Percentiles rank a stretch among this genome's conserved stretches.
Evolutionary conservation across 1,284 basidiomycete genomes (phyloP).

Genomic region (Heterobasidion annosum): DNA sequence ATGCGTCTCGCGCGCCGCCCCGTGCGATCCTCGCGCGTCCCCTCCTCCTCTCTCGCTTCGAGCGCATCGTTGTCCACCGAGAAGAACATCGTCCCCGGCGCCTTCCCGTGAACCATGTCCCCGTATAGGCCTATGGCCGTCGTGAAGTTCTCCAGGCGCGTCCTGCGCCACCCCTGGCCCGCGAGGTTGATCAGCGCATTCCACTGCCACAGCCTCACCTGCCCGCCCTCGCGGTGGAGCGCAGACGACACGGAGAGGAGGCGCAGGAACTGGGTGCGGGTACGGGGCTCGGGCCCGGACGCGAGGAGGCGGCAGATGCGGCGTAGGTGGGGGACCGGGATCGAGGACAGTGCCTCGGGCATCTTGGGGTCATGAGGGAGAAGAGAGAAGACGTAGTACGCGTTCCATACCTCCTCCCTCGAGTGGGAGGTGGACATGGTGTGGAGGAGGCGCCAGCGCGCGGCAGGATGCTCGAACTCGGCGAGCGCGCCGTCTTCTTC

Average conservation of each 20-base stretch:
- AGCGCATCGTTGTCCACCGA: slow-evolving; percentile 1
- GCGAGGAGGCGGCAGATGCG: slow-evolving; percentile 49
- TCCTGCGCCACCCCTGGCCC: slow-evolving; percentile 57
- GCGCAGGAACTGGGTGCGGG: slow-evolving; percentile 48
- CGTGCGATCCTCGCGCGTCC: slow-evolving; percentile 1
- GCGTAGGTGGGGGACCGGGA: slow-evolving; percentile 38
- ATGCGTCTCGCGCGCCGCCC: neutral
- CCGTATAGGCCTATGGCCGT: slow-evolving; percentile 50
- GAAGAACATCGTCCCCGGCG: slow-evolving; percentile 33
- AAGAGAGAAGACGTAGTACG: slow-evolving; percentile 39
- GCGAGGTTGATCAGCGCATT: slow-evolving; percentile 62
- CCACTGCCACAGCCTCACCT: slow-evolving; percentile 56
- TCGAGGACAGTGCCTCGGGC: neutral
- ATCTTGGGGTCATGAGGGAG: slow-evolving; percentile 15
- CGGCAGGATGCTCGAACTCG: neutral
- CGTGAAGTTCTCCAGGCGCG: slow-evolving; percentile 44
- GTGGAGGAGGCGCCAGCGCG: slow-evolving; percentile 17
- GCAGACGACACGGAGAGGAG: slow-evolving; percentile 53
- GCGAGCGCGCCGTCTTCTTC: neutral
- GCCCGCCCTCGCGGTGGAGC: slow-evolving; percentile 42
- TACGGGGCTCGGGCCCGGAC: slow-evolving; percentile 41
- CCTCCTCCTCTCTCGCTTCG: neutral
- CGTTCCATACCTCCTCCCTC: slow-evolving; percentile 46
- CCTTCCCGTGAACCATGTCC: slow-evolving; percentile 40
- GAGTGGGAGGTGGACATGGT: slow-evolving; percentile 30